Conservation (phyloP, 1,284 basidiomycete genomes). For the Trametes versicolor region DNA sequence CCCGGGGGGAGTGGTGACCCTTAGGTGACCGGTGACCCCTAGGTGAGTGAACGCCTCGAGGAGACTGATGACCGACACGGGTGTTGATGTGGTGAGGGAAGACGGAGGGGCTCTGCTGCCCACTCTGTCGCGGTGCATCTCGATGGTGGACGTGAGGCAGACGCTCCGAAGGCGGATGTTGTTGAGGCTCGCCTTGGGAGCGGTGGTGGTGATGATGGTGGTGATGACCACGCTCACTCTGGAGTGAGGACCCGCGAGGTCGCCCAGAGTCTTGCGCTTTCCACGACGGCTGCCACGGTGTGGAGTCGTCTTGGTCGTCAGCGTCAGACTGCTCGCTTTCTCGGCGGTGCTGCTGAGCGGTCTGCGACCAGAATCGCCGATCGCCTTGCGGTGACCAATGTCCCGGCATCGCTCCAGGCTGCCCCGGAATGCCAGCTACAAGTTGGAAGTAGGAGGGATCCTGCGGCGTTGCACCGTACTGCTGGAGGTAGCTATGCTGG, state of each 20-base stretch:
- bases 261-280: slow-evolving; percentile 22
- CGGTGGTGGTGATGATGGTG: slow-evolving; percentile 10
- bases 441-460: slow-evolving; percentile 20
- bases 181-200: slow-evolving; percentile 8
- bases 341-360: slow-evolving; percentile 12
- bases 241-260: slow-evolving; percentile 9
- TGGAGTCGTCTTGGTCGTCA: slow-evolving; percentile 23
- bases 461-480: slow-evolving; percentile 17
- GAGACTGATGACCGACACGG: slow-evolving; percentile 26
- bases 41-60: slow-evolving; percentile 32
- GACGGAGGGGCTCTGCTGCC: slow-evolving; percentile 24
- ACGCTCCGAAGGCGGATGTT: slow-evolving; percentile 20
- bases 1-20: slow-evolving; percentile 27
- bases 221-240: slow-evolving; percentile 29
- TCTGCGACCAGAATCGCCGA: slow-evolving; percentile 27
- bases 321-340: slow-evolving; percentile 35
- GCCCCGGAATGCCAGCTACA: slow-evolving; percentile 8
- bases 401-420: slow-evolving; percentile 22
- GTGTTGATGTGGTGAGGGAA: slow-evolving; percentile 11
- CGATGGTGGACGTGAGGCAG: slow-evolving; percentile 27
- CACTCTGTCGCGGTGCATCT: slow-evolving; percentile 19
- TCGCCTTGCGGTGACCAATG: slow-evolving; percentile 31
- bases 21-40: slow-evolving; percentile 24
- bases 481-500: slow-evolving; percentile 10
- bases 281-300: slow-evolving; percentile 20